A percentile compares a stretch with the other conserved stretches of the same genome.
phyloP scores from a whole-genome alignment of 2,329 filamentous ascomycete genomes.

The Paecilomyces dactylethromorphus region DNA sequence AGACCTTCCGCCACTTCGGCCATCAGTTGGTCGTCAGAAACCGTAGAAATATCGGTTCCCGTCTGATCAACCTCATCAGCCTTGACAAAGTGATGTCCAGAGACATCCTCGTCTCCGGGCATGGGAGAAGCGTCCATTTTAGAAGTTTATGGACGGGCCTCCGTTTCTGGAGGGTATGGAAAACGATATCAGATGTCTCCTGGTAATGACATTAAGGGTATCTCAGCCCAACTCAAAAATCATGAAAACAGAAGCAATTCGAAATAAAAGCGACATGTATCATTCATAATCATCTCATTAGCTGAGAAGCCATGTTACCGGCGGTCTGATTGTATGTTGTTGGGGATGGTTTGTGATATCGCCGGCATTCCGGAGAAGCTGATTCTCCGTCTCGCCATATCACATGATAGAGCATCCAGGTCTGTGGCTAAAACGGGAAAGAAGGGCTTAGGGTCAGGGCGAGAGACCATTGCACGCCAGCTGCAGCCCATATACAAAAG shows the following conservation, averaged over 20 bases:
- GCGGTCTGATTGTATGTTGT: neutral
- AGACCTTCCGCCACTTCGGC: conserved; percentile 33
- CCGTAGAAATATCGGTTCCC: conserved; percentile 39
- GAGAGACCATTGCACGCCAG: no score
- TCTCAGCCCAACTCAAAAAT: conserved; percentile 3
- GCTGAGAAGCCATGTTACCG: neutral
- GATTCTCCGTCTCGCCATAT: neutral
- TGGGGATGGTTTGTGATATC: neutral
- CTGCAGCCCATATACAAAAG: neutral
- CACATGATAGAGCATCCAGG: neutral
- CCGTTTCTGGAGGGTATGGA: conserved; percentile 1
- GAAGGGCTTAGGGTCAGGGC: neutral
- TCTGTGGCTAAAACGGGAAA: neutral
- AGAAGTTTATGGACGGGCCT: conserved; percentile 1
- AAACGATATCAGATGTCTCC: conserved; percentile 2
- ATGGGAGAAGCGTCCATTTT: conserved; percentile 21
- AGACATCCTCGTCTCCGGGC: conserved; percentile 15
- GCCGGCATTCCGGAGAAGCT: conserved; percentile 1
- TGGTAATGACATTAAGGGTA: conserved; percentile 9
- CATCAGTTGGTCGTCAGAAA: conserved; percentile 39
- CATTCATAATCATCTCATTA: neutral
- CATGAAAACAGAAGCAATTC: neutral
- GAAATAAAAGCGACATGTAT: neutral
- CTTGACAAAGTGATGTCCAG: conserved; percentile 38
- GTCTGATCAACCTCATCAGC: conserved; percentile 45